These are phyloP conservation scores for Candida boleticola DNA, from an alignment of 805 yeast genomes.

Conservation along the genomic window DNA sequence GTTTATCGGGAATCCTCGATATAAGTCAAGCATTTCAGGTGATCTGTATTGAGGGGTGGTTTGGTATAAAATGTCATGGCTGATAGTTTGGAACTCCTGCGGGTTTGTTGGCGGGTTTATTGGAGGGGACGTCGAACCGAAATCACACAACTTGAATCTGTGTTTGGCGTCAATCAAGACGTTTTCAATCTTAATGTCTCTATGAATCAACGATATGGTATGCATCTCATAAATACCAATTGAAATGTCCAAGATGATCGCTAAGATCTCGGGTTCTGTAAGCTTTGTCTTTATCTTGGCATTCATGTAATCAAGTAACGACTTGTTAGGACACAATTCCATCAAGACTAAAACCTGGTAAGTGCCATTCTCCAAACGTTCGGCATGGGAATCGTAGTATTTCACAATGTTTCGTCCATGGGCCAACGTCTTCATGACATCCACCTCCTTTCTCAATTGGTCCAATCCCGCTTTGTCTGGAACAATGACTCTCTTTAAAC, in stretches of 20 bases:
- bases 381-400: conserved; percentile 76
- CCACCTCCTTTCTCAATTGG: conserved; percentile 70
- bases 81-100: conserved; percentile 69
- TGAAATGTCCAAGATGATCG: conserved; percentile 79
- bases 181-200: conserved; percentile 94
- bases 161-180: conserved; percentile 73
- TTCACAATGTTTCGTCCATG: conserved; percentile 59
- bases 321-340: conserved; percentile 89
- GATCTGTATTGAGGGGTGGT: conserved; percentile 95
- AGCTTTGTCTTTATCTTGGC: conserved; percentile 75
- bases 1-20: conserved; percentile 79
- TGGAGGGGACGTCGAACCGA: conserved; percentile 79
- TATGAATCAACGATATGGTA: conserved; percentile 70
- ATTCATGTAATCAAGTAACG: conserved; percentile 90
- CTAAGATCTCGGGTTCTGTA: conserved; percentile 70
- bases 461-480: conserved; percentile 67
- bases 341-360: conserved; percentile 89
- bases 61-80: conserved; percentile 82
- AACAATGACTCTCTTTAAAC: conserved; percentile 72
- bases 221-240: conserved; percentile 87
- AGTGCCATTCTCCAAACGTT: conserved; percentile 47
- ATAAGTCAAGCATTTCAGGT: conserved; percentile 94
- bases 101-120: conserved; percentile 72
- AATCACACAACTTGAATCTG: conserved; percentile 84
- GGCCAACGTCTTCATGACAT: conserved; percentile 67